Conservation (phyloP, 805 yeast species). For the Saccharomycopsis sp. region DNA sequence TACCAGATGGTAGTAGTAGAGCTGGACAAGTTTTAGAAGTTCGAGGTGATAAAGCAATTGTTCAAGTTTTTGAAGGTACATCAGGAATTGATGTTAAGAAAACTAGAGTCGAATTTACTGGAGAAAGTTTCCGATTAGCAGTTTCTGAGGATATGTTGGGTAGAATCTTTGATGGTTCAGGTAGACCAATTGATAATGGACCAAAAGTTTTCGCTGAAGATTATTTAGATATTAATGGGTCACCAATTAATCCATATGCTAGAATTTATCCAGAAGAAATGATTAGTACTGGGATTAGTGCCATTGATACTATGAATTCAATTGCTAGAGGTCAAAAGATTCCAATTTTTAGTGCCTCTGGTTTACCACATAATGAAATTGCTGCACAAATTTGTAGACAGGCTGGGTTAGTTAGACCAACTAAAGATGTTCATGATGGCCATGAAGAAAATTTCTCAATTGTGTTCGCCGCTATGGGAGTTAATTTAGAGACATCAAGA, state of each 20-base stretch:
- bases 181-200: slow-evolving; percentile 96
- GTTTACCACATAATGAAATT: slow-evolving; percentile 98
- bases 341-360: slow-evolving; percentile 98
- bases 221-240: slow-evolving; percentile 95
- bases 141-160: slow-evolving; percentile 97
- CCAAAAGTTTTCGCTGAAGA: slow-evolving; percentile 99
- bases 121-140: slow-evolving; percentile 85
- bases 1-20: slow-evolving; percentile 91
- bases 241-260: slow-evolving; percentile 96
- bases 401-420: slow-evolving; percentile 98
- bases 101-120: slow-evolving; percentile 96
- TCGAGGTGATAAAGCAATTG: slow-evolving; percentile 93
- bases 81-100: slow-evolving; percentile 98
- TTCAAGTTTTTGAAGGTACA: slow-evolving; percentile 98
- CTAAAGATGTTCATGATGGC: slow-evolving; percentile 99
- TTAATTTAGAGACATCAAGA: slow-evolving; percentile 94
- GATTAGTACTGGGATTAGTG: slow-evolving; percentile 98
- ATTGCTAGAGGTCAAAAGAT: slow-evolving; percentile 99
- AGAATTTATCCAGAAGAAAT: slow-evolving; percentile 99
- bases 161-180: slow-evolving; percentile 97
- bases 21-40: slow-evolving; percentile 99
- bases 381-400: slow-evolving; percentile 99
- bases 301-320: slow-evolving; percentile 98
- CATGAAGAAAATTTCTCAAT: slow-evolving; percentile 99
- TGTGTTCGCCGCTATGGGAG: slow-evolving; percentile 99